phyloP scores from a whole-genome alignment of 257 asterid genomes.

The Solanum paucissectum region DNA sequence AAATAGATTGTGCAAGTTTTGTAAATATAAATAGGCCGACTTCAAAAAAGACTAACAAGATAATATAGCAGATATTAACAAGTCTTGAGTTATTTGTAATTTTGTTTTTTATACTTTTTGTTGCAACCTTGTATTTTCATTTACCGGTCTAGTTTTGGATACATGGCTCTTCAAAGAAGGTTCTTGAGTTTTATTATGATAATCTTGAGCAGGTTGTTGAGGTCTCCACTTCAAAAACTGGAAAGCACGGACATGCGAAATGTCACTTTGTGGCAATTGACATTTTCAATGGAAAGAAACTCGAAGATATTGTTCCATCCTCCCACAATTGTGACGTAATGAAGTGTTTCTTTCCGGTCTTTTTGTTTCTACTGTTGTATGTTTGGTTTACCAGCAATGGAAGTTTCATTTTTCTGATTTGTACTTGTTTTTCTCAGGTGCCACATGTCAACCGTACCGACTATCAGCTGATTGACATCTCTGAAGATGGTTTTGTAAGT shows the following conservation, averaged over 20 bases:
- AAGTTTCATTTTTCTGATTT: neutral
- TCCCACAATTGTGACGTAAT: slow-evolving; percentile 47
- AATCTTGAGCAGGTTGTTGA: slow-evolving; percentile 35
- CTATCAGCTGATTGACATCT: slow-evolving; percentile 56
- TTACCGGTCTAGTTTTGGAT: neutral
- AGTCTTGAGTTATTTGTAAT: neutral
- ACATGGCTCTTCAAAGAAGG: neutral
- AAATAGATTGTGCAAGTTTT: neutral
- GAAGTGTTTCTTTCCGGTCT: neutral
- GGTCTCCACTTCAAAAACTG: slow-evolving; percentile 51
- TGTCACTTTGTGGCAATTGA: slow-evolving; percentile 48
- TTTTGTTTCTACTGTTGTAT: neutral
- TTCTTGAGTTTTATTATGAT: neutral
- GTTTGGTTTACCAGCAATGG: neutral
- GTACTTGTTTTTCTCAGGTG: slow-evolving; percentile 11
- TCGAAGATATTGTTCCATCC: slow-evolving; percentile 44
- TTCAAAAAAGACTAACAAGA: neutral
- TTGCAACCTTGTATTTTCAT: neutral
- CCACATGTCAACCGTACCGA: slow-evolving; percentile 46
- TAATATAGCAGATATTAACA: neutral
- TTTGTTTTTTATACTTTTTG: neutral
- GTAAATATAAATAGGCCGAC: neutral
- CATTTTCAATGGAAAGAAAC: slow-evolving; percentile 42
- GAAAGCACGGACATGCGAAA: slow-evolving; percentile 53
- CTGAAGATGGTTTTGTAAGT: slow-evolving; percentile 87